Percentiles rank a stretch among this genome's conserved stretches.
Conservation (phyloP, 2,329 filamentous ascomycete species). For the Colletotrichum orchidophilum region DNA sequence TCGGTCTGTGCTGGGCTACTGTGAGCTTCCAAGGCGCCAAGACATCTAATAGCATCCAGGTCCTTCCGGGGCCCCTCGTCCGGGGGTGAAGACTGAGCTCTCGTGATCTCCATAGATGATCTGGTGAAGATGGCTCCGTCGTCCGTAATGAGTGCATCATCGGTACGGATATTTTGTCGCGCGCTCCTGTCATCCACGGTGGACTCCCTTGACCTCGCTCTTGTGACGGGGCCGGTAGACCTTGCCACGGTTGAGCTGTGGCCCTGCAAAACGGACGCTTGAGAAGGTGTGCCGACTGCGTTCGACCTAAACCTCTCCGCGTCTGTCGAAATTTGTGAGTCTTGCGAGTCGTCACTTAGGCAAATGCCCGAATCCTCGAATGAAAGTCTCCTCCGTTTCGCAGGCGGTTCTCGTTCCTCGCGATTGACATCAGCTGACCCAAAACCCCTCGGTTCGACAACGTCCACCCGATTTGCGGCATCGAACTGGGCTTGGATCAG, state of each 20-base stretch:
- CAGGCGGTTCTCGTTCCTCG: conserved; percentile 35
- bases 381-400: conserved; percentile 47
- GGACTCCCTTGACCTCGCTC: not conserved
- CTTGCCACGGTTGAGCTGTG: not conserved
- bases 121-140: not conserved
- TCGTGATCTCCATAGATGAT: not conserved
- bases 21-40: conserved; percentile 18
- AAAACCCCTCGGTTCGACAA: not conserved
- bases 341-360: conserved; percentile 20
- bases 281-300: not conserved
- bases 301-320: not conserved
- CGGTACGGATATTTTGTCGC: not conserved
- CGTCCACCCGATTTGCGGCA: conserved; percentile 49
- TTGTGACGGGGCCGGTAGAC: not conserved
- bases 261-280: not conserved
- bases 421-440: conserved; percentile 28
- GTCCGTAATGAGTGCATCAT: not conserved
- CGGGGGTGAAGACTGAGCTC: conserved; percentile 21
- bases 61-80: not conserved
- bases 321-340: not conserved
- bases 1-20: conserved; percentile 23
- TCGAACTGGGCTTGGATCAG: conserved; percentile 76
- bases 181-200: not conserved
- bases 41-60: not conserved
- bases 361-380: conserved; percentile 34